Evolutionary conservation across 164 flowering plant species (phyloP), one percentile per base, ranked within the genome.

Genomic region (Chloranthus sessilifolius): DNA sequence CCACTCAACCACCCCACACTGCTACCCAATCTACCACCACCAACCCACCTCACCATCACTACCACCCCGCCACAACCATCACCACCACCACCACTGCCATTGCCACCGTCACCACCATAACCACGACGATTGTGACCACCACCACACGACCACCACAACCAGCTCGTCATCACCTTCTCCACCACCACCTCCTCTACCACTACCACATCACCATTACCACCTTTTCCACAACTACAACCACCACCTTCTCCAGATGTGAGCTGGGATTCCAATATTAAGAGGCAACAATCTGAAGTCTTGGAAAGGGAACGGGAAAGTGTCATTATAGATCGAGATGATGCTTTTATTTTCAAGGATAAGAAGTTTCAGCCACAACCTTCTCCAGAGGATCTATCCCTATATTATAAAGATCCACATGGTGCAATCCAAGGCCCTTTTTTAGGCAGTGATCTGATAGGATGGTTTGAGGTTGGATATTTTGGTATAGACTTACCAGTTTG

Each of bases 381-480:
- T 38, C 91, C 96, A 2, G 99, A 89, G 72, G 94, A 82, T n/a
- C 54, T 94, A 12, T 49, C 72, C 7, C 87, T 87, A 24, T 75
- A 50, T 56, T 94, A 94, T 52, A 86, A 72, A 68, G 99, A 94
- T 71, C 99, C 99, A 28, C 95, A 81, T 53, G 91, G 95, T 52
- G 73, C 64, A 63, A 73, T 85, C 63, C 99, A 89, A 74, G 99
- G 99, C 16, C 99, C 99, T 46, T 94, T 94, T 63, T 36, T 73
- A n/a, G 97, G 97, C 3, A 64, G 53, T 69, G 97, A 89, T 72
- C 77, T 94, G 41, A 85, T 94, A 69, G 86, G 90, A 56, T 94
- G 97, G 99, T 94, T 83, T 71, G 97, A 94, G 56, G 77, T 88
- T 64, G 99, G 92, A 35, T 94, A 81, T 69, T 89, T 94, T 68